phyloP scores from a whole-genome alignment of 2,329 filamentous ascomycete genomes.

The Aureobasidium lini region DNA sequence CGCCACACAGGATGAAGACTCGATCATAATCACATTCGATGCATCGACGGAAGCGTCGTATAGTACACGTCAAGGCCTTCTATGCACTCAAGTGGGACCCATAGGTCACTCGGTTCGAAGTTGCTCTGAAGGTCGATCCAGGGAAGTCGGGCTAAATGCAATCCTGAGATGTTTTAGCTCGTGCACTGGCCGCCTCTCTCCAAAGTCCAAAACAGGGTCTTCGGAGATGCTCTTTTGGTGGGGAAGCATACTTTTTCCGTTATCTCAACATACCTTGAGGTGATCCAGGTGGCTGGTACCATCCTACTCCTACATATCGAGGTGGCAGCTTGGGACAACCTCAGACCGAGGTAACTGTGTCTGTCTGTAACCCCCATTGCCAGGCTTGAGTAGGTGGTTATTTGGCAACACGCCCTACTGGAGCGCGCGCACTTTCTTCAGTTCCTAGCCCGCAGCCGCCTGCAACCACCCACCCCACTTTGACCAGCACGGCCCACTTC shows the following conservation, averaged over 20 bases:
- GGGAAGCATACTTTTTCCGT: neutral
- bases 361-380: too few relatives aligned
- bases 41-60: neutral
- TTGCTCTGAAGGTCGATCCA: neutral
- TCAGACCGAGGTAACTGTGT: too few relatives aligned
- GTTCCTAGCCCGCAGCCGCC: neutral
- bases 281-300: too few relatives aligned
- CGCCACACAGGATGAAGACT: neutral
- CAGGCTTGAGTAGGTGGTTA: too few relatives aligned
- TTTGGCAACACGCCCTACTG: too few relatives aligned
- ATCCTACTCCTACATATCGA: too few relatives aligned
- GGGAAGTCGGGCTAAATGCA: neutral
- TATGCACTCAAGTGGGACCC: neutral
- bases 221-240: neutral
- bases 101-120: neutral
- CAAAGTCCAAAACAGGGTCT: slow-evolving; percentile 2
- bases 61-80: neutral
- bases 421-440: too few relatives aligned
- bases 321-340: too few relatives aligned
- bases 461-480: neutral
- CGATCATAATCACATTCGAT: neutral
- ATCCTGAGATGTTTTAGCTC: neutral
- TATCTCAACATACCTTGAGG: too few relatives aligned
- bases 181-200: neutral
- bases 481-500: neutral